Evolutionary conservation across 2,329 filamentous ascomycete genomes (phyloP).

Genomic region (Aspergillus fructus): DNA sequence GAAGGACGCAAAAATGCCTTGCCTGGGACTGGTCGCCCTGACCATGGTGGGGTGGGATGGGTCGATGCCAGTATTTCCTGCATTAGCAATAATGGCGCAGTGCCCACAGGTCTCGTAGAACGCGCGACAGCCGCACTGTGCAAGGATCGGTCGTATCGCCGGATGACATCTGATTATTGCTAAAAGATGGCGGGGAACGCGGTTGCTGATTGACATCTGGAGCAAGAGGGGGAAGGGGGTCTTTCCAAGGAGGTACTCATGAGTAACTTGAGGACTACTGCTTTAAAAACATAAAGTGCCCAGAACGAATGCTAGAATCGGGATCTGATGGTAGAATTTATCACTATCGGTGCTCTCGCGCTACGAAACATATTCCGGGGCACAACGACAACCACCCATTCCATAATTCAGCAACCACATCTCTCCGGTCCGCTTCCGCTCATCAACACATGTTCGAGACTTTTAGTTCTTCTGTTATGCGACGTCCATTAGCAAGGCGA

Average conservation of each 20-base stretch:
- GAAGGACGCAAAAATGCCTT: neutral
- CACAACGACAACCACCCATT: neutral
- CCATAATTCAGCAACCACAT: neutral
- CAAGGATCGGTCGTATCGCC: neutral
- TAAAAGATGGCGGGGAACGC: neutral
- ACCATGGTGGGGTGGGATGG: neutral
- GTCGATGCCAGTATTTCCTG: conserved; percentile 3
- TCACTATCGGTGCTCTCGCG: neutral
- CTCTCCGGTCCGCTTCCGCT: neutral
- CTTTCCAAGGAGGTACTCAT: neutral
- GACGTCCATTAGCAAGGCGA: neutral
- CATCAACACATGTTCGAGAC: neutral
- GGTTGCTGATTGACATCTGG: neutral
- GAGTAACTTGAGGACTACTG: neutral
- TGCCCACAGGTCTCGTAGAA: neutral
- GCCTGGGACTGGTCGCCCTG: neutral
- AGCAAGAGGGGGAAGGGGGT: neutral
- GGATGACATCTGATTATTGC: neutral
- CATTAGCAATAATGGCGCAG: conserved; percentile 9
- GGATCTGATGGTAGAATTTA: neutral
- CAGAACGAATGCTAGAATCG: neutral
- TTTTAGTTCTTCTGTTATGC: conserved; percentile 7
- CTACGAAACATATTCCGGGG: neutral
- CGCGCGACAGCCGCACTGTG: conserved; percentile 7
- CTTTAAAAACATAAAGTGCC: neutral